phyloP scores from a whole-genome alignment of 2,329 filamentous ascomycete species.

The Fusarium poae region DNA sequence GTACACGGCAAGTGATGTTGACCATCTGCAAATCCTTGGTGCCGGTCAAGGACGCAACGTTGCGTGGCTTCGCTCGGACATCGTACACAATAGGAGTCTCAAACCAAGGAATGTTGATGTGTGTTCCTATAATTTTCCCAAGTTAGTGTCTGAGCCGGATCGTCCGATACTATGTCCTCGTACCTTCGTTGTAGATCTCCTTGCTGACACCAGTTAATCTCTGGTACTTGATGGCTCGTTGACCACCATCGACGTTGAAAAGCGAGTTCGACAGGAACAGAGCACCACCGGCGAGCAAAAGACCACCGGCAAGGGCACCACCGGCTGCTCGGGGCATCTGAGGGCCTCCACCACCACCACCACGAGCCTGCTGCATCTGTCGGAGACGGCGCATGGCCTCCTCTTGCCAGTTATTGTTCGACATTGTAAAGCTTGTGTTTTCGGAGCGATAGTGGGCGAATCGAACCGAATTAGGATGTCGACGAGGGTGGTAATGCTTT shows the following conservation, averaged over 20 bases:
- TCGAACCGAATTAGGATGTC: constrained; percentile 35
- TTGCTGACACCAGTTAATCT: constrained; percentile 92
- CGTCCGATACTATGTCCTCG: constrained; percentile 37
- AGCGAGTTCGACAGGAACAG: constrained; percentile 71
- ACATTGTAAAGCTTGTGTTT: constrained; percentile 47
- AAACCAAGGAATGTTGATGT: constrained; percentile 95
- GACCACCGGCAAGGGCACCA: constrained; percentile 57
- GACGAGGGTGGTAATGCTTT: constrained; percentile 32
- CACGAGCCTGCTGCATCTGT: constrained; percentile 61
- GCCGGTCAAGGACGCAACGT: constrained; percentile 95
- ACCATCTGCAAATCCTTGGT: constrained; percentile 99
- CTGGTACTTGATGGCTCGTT: constrained; percentile 98
- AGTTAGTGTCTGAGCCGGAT: constrained; percentile 36
- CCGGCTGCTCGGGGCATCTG: constrained; percentile 58
- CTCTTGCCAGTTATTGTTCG: constrained; percentile 60
- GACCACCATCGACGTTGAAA: constrained; percentile 95
- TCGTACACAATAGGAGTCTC: constrained; percentile 98
- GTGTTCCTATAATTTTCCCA: constrained; percentile 74
- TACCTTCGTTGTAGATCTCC: constrained; percentile 96
- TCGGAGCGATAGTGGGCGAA: constrained; percentile 10
- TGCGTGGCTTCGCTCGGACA: constrained; percentile 96
- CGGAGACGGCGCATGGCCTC: constrained; percentile 66
- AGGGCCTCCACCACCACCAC: constrained; percentile 60
- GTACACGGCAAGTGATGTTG: constrained; percentile 99
- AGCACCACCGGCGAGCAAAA: constrained; percentile 63